These are phyloP conservation scores for Sporobolomyces pararoseus DNA, from an alignment of 768 basidiomycete species.

Conservation along the genomic window DNA sequence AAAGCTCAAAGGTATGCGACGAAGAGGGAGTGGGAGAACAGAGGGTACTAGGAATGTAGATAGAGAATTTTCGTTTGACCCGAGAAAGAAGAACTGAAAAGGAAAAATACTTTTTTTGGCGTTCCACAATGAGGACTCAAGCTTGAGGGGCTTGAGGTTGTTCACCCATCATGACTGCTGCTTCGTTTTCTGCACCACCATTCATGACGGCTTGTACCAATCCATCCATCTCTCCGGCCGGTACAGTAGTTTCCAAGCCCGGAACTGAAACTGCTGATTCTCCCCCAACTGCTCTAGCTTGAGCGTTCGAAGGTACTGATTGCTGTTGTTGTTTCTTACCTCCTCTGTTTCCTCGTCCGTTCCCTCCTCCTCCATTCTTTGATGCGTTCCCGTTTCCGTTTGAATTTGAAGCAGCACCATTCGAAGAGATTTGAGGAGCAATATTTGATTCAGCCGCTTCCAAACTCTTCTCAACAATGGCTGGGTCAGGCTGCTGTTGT, in stretches of 20 bases:
- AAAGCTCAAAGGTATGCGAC: neutral
- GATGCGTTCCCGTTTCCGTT: neutral
- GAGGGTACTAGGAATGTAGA: neutral
- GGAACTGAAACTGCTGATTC: constrained; percentile 20
- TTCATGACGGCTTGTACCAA: constrained; percentile 25
- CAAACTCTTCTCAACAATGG: constrained; percentile 7
- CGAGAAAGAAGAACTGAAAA: neutral
- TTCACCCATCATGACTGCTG: constrained; percentile 33
- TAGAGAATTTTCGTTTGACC: neutral
- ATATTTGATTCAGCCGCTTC: constrained; percentile 5
- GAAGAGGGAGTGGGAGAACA: neutral
- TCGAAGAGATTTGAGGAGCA: neutral
- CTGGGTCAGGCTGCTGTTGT: neutral
- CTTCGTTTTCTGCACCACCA: constrained; percentile 27
- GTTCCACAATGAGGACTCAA: no score
- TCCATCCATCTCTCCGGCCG: constrained; percentile 26
- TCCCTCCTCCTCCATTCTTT: neutral
- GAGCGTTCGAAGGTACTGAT: neutral
- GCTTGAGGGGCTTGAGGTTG: constrained; percentile 17
- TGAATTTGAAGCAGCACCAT: neutral
- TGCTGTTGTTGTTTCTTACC: constrained; percentile 1
- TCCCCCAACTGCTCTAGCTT: neutral
- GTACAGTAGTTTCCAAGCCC: constrained; percentile 13
- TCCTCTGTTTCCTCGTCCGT: neutral
- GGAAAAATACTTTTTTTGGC: neutral